Base-by-base conservation (phyloP, 2,329 filamentous ascomycete species). In the Clonostachys sp. region DNA sequence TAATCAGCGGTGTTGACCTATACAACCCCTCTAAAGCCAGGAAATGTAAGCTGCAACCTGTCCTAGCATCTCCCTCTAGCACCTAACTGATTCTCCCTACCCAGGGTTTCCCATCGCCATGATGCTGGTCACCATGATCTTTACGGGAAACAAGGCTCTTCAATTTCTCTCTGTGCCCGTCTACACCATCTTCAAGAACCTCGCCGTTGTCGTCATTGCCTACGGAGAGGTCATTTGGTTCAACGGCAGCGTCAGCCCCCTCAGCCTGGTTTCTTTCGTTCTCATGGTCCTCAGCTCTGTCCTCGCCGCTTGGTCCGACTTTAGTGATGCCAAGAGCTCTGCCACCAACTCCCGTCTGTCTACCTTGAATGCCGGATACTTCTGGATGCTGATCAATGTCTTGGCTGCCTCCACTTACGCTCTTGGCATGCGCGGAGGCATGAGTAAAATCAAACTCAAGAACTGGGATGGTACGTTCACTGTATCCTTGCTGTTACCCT, bases 361-460 rank as follows among this genome's bases (percentile, higher is more conserved):
- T 4, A 96, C 91, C 2, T 74, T 99, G 56, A 96, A 97, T 59
- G 81, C 91, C 30, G 94, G 94, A 41, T 99, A 99, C 65, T 82
- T 95, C 51, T 99, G 94, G 94, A 97, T 99, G 91, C 78, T 90
- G 58, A 75, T 96, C 71, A 99, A 99, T 70, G 96, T 96, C 61
- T 82, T 97, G 65, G 96, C 91, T 77, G 92, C 89, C 33, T 90
- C 94, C 3, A 82, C 89, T 18, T 97, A 95, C 60, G 77, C 96
- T 42, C 73, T 99, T 53, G 82, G 87, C 57, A 97, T 96, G 92
- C 86, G 94, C 65, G 97, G 97, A 79, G 87, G 95, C 55, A 97
- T 99, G 68, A 97, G 97, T 84, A 83, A 95, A 72, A 96, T 95
- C 76, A 96, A 96, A 78, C 97, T 99, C 74, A 96, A 96, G 80